Base-by-base conservation (phyloP, 768 basidiomycete species). In the Rhodotorula sphaerocarpa region DNA sequence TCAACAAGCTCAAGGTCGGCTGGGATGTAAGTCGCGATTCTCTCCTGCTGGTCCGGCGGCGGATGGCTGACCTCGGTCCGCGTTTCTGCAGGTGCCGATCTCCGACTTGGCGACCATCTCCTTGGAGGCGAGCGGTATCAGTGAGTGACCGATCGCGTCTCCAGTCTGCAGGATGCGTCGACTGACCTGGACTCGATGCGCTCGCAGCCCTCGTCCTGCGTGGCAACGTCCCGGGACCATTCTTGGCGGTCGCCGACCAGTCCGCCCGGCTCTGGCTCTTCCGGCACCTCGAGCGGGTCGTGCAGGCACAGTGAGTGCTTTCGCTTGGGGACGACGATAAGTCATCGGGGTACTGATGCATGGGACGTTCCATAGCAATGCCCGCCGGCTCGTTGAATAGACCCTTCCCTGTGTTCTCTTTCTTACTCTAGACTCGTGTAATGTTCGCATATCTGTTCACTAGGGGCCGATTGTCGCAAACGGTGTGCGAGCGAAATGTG, bases 81-180 rank as follows among this genome's bases (percentile, higher is more conserved):
- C 11, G 23, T n/a, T 11, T 20, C 7, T 12, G 21, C 43, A 44
- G 43, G 43, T 51, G 20, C 85, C 90, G 0, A 84, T 97, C 73
- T 82, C 82, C 25, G 84, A 88, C 68, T 83, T 96, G 5, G 85
- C 88, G 74, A 88, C 88, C 23, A 83, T 97, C 48, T 86, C 85
- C 6, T 84, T 89, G 31, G 92, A 96, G 73, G 86, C 91, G 71
- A 88, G 84, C 21, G 92, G 92, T 2, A 88, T 99, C 72, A 59
- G 63, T 69, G 33, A n/a, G n/a, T n/a, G n/a, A n/a, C n/a, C n/a
- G n/a, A n/a, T n/a, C n/a, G n/a, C n/a, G n/a, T n/a, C n/a, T n/a
- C n/a, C 34, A 9, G 6, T 10, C 7, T 21, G 11, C 25, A 14
- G 25, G n/a, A n/a, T n/a, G n/a, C n/a, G n/a, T n/a, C 14, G 14